Evolutionary conservation across 192 early-diverging fungal genomes (phyloP).

Genomic region (Coemansia sp.): DNA sequence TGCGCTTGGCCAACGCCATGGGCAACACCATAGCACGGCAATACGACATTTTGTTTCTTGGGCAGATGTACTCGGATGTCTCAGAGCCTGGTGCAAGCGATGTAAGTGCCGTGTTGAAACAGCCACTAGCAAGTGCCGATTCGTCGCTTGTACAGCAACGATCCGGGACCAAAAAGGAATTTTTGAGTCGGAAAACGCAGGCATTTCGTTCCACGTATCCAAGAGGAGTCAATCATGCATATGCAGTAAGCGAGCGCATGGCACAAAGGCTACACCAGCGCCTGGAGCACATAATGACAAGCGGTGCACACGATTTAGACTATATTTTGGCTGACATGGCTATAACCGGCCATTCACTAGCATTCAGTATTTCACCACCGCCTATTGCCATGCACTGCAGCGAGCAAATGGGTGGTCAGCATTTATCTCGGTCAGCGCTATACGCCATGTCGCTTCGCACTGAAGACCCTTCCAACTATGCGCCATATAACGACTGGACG

Average conservation of each 20-base stretch:
- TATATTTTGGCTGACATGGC: conserved; percentile 32
- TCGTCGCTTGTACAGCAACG: conserved; percentile 13
- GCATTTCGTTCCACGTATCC: conserved; percentile 23
- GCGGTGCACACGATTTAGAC: conserved; percentile 23
- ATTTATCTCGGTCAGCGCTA: conserved; percentile 18
- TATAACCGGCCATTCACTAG: conserved; percentile 16
- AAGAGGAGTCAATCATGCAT: conserved; percentile 18
- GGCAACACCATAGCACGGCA: background rate
- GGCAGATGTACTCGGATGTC: conserved; percentile 18
- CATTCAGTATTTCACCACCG: conserved; percentile 36
- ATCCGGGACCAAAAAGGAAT: conserved; percentile 12
- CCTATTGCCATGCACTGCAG: conserved; percentile 11
- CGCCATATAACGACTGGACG: conserved; percentile 26
- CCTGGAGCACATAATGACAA: conserved; percentile 12
- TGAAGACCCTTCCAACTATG: conserved; percentile 22
- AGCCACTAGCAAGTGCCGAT: background rate
- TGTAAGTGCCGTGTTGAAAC: conserved; percentile 15
- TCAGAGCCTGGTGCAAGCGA: conserved; percentile 13
- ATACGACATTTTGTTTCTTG: conserved; percentile 31
- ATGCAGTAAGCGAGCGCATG: conserved; percentile 24
- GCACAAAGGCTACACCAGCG: conserved; percentile 17
- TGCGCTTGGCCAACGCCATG: conserved; percentile 18
- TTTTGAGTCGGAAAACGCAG: conserved; percentile 1
- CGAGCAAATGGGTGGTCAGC: conserved; percentile 9
- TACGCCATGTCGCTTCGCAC: conserved; percentile 15